Base-by-base conservation (phyloP, 768 basidiomycete species). In the Gautieria morchelliformis region DNA sequence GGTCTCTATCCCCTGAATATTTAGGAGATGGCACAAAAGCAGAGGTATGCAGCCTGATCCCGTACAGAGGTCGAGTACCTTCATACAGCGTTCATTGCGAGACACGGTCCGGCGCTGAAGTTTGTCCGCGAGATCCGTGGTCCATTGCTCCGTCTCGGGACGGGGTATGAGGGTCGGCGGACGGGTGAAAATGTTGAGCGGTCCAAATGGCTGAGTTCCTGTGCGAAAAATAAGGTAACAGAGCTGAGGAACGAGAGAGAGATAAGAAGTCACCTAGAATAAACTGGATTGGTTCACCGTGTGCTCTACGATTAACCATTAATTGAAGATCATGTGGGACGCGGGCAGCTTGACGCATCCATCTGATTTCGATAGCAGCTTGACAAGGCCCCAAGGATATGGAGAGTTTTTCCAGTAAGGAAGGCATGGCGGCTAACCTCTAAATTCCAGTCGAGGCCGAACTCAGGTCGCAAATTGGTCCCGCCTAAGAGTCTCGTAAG, bases 21-120 rank as follows among this genome's bases (percentile, higher is more conserved):
- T 27, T 71, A 81, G 80, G 48, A 82, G 70, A 62, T 84, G 77
- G 64, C 83, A 84, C 17, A 98, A 74, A n/a, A 91, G 75, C 42
- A 96, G 78, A 1, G 93, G 88, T 52, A 97, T 93, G 68, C 93
- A 93, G 14, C 89, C 95, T 0, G 91, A 82, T 47, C 95, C 95
- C 5, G 93, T 95, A 68, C 94, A 93, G 46, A 98, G 81, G 71
- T 99, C 95, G 33, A 97, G 75, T 27, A 94, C 69, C 32, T 72
- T 73, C 15, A 77, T 27, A 0, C 71, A 71, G 11, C 39, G 33
- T 14, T 59, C 39, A 56, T 73, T 69, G 49, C 30, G 56, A 40
- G 22, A 17, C 7, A 20, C 22, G 19, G 46, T 20, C 12, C 62
- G 67, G 8, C 75, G 75, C 3, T 68, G 59, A 52, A 81, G 63